Percentiles rank a stretch among this genome's conserved stretches.
These are phyloP conservation scores for Euphorbia lathyris DNA, from an alignment of 345 rosid genomes.

Conservation along the genomic window DNA sequence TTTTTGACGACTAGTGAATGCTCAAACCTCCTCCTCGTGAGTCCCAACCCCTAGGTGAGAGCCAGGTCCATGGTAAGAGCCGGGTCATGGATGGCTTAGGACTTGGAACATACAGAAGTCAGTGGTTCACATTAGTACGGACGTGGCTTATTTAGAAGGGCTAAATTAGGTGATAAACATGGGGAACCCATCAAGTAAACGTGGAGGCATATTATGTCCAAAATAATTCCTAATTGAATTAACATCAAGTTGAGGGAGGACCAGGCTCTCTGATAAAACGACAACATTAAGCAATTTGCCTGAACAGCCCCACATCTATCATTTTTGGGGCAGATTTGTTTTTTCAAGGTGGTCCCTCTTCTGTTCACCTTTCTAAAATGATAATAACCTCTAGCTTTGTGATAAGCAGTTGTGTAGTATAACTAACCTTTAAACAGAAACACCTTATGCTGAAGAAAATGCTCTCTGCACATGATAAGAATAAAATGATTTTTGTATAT, in stretches of 20 bases:
- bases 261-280: not conserved
- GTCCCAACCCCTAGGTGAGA: too few relatives aligned
- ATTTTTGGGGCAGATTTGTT: not conserved
- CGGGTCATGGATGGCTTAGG: not conserved
- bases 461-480: not conserved
- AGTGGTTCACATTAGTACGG: conserved; percentile 10
- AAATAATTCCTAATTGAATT: not conserved
- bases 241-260: not conserved
- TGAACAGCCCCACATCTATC: not conserved
- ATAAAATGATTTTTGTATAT: not conserved
- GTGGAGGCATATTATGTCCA: conserved; percentile 13
- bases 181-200: conserved; percentile 14
- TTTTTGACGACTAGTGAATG: too few relatives aligned
- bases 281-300: conserved; percentile 1
- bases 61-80: too few relatives aligned
- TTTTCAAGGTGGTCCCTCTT: not conserved
- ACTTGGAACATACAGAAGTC: not conserved
- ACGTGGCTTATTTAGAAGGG: conserved; percentile 15
- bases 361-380: not conserved
- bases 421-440: not conserved
- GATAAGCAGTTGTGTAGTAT: not conserved
- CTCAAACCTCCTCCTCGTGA: too few relatives aligned
- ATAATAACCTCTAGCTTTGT: not conserved
- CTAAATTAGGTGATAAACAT: not conserved
- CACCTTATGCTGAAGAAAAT: too few relatives aligned